Conservation (phyloP, 2,329 filamentous ascomycete genomes). For the Venturia asperata region DNA sequence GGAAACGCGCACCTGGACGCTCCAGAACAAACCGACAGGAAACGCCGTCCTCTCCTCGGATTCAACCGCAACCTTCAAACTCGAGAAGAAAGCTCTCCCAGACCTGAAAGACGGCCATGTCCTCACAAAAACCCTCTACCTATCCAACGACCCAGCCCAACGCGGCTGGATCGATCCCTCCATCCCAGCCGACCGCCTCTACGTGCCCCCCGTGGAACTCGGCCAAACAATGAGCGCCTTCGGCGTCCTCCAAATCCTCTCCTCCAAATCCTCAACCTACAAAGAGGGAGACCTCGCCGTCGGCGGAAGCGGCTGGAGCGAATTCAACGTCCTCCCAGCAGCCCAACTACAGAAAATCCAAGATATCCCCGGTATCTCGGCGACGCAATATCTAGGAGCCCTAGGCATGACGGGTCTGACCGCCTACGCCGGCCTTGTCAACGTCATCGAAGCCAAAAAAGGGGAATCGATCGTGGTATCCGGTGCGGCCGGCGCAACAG, state of each 20-base stretch:
- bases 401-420: constrained; percentile 41
- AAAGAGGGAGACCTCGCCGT: constrained; percentile 33
- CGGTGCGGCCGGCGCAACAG: constrained; percentile 44
- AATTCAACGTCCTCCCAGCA: constrained; percentile 36
- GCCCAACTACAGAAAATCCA: constrained; percentile 29
- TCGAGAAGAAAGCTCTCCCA: constrained; percentile 32
- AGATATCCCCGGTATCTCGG: constrained; percentile 31
- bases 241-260: constrained; percentile 34
- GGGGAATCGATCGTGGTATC: constrained; percentile 41
- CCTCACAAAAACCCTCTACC: constrained; percentile 41
- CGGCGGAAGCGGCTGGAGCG: constrained; percentile 34
- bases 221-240: constrained; percentile 35
- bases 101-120: constrained; percentile 35
- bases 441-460: constrained; percentile 33
- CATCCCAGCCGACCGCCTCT: constrained; percentile 38
- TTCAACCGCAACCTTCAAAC: constrained; percentile 35
- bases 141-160: constrained; percentile 50
- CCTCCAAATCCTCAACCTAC: constrained; percentile 29
- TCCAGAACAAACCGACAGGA: constrained; percentile 35
- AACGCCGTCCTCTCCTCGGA: constrained; percentile 31
- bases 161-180: constrained; percentile 43
- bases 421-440: constrained; percentile 42
- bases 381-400: constrained; percentile 42
- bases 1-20: constrained; percentile 34
- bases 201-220: constrained; percentile 39